Evolutionary conservation across 2,329 filamentous ascomycete species (phyloP).

Genomic region (Fusarium xyrophilum): DNA sequence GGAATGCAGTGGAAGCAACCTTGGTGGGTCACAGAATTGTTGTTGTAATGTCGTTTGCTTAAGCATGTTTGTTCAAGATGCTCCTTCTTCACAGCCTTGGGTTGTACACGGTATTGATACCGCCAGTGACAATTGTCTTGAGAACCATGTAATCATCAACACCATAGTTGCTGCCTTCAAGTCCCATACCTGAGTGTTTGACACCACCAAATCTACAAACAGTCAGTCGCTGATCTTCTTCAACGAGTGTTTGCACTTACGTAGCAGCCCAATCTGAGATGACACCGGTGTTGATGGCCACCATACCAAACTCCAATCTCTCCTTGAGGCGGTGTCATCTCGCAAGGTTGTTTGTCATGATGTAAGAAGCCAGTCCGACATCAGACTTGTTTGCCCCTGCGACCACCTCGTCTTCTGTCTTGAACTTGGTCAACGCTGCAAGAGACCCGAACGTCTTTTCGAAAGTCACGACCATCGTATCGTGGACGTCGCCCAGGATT

Average conservation of each 20-base stretch:
- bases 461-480: slow-evolving; percentile 62
- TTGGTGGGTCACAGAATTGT: not conserved
- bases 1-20: not conserved
- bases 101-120: slow-evolving; percentile 27
- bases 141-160: slow-evolving; percentile 65
- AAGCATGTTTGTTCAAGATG: not conserved
- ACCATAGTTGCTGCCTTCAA: slow-evolving; percentile 67
- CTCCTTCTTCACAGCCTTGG: not conserved
- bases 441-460: slow-evolving; percentile 74
- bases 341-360: slow-evolving; percentile 72
- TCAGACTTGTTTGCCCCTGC: slow-evolving; percentile 65
- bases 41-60: not conserved
- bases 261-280: slow-evolving; percentile 40
- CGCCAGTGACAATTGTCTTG: slow-evolving; percentile 60
- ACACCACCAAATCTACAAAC: slow-evolving; percentile 61
- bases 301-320: slow-evolving; percentile 73
- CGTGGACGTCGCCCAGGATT: slow-evolving; percentile 65
- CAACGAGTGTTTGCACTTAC: slow-evolving; percentile 20
- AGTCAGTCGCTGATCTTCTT: not conserved
- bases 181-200: slow-evolving; percentile 67
- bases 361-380: slow-evolving; percentile 70
- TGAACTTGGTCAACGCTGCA: slow-evolving; percentile 68
- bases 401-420: slow-evolving; percentile 70
- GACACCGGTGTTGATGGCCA: slow-evolving; percentile 67
- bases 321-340: slow-evolving; percentile 71